Conservation (phyloP, 2,329 filamentous ascomycete genomes). For the Shiraia sp. region DNA sequence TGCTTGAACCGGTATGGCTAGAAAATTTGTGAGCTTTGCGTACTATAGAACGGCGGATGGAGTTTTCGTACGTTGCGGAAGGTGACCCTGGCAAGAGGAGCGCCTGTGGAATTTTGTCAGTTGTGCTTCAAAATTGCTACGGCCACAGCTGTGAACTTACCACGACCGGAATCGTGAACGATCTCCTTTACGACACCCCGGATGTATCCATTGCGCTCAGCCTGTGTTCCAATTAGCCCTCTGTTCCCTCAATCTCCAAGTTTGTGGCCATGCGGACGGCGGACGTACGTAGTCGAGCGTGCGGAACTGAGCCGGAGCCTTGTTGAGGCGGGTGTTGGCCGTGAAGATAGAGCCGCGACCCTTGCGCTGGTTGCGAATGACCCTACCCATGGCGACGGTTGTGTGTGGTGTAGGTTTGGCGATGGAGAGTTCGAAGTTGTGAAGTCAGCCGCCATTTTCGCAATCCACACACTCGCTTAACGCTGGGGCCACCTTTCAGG, state of each 20-base stretch:
- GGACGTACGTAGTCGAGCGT: constrained; percentile 78
- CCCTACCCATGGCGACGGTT: constrained; percentile 61
- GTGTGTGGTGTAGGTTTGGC: constrained; percentile 31
- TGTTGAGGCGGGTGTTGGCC: constrained; percentile 73
- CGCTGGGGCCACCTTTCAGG: too few species aligned
- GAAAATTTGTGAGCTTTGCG: constrained; percentile 19
- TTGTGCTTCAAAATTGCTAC: constrained; percentile 11
- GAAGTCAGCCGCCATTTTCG: neutral
- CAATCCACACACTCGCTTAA: too few species aligned
- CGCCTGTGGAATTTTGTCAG: constrained; percentile 35
- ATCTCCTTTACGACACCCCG: constrained; percentile 98
- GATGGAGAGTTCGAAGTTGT: constrained; percentile 5
- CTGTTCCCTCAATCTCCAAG: constrained; percentile 19
- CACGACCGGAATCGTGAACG: constrained; percentile 97
- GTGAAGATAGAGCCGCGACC: constrained; percentile 78
- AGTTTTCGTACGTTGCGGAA: constrained; percentile 72
- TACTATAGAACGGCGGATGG: constrained; percentile 3
- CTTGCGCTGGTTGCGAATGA: constrained; percentile 75
- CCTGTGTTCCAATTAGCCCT: constrained; percentile 44
- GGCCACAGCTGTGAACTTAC: constrained; percentile 54
- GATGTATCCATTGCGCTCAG: constrained; percentile 96
- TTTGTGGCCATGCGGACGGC: constrained; percentile 26
- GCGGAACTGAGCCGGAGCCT: constrained; percentile 93
- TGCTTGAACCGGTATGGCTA: constrained; percentile 94
- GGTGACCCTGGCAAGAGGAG: constrained; percentile 92